Conservation (phyloP, 2,329 filamentous ascomycete genomes). For the Cercospora sojina region DNA sequence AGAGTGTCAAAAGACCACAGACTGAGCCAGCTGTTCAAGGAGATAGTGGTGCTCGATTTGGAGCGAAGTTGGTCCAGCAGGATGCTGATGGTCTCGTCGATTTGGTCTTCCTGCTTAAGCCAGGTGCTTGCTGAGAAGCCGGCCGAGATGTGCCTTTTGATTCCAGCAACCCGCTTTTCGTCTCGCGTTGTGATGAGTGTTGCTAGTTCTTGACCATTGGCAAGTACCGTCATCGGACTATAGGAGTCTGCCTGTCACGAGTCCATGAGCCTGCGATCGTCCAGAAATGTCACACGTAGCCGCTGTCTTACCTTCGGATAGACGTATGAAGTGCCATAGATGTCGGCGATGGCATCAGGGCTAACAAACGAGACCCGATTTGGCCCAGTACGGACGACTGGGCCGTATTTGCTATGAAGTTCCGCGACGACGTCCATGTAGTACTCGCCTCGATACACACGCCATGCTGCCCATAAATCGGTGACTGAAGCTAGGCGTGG, state of each 20-base stretch:
- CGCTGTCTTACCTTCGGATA: neutral
- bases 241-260: conserved; percentile 14
- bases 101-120: conserved; percentile 20
- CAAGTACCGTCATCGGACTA: conserved; percentile 14
- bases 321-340: conserved; percentile 14
- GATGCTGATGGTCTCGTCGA: conserved; percentile 12
- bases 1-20: conserved; percentile 22
- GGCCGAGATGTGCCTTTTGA: conserved; percentile 17
- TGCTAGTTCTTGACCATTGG: conserved; percentile 15
- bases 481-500: conserved; percentile 17
- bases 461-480: conserved; percentile 15
- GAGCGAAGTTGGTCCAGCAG: conserved; percentile 10
- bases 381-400: conserved; percentile 34
- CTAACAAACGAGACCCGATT: conserved; percentile 28
- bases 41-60: neutral
- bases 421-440: conserved; percentile 30
- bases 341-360: conserved; percentile 14
- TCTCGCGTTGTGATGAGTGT: conserved; percentile 14
- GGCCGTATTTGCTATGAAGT: conserved; percentile 30
- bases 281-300: neutral
- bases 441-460: conserved; percentile 17
- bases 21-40: conserved; percentile 13
- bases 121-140: conserved; percentile 20
- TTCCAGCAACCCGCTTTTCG: conserved; percentile 17
- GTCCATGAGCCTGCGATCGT: neutral